Base-by-base conservation (phyloP, 2,329 filamentous ascomycete species). In the Trichoderma afroharzianum region DNA sequence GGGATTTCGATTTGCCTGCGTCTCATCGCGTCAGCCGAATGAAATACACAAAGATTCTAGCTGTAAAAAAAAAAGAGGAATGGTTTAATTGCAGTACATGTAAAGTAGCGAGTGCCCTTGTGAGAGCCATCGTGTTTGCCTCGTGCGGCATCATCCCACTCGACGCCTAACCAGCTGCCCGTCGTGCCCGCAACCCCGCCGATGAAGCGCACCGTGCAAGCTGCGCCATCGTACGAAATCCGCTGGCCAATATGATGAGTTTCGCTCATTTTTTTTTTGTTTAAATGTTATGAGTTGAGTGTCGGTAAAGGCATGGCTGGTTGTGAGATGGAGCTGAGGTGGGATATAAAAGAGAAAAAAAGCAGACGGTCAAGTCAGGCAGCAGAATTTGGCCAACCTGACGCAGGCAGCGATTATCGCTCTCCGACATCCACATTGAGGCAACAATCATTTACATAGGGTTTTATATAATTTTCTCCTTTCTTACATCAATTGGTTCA, bases 101-200 rank as follows among this genome's bases (percentile, higher is more conserved):
- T 84, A 78, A 98, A 98, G 79, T 98, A 97, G 73, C 88, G 90
- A 73, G 88, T 85, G 72, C 92, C 93, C 74, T 92, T 90, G 81
- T 97, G 90, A 73, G 91, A 90, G 72, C 96, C 96, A 77, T 95
- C 89, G 82, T 99, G 95, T 84, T 98, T 98, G 73, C 96, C 96
- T 77, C 95, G 88, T 47, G 85, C 87, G 71, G 90, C 84, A 80
- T 98, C 93, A 82, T 98, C 95, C 96, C 96, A 99, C 86, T 99
- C 96, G 62, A 98, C 93, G 61, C 96, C 96, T 39, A 98, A 87
- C 95, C 95, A 98, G 74, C 87, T 85, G 63, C 94, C 93, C 57
- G 88, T 86, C 9, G 94, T 95, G 75, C 92, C 93, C 64, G 88
- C 86, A 8, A 98, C 92, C 39, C 87, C 81, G 58, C 96, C 96